phyloP scores from a whole-genome alignment of 257 asterid genomes.

The Orobanche coerulescens region DNA sequence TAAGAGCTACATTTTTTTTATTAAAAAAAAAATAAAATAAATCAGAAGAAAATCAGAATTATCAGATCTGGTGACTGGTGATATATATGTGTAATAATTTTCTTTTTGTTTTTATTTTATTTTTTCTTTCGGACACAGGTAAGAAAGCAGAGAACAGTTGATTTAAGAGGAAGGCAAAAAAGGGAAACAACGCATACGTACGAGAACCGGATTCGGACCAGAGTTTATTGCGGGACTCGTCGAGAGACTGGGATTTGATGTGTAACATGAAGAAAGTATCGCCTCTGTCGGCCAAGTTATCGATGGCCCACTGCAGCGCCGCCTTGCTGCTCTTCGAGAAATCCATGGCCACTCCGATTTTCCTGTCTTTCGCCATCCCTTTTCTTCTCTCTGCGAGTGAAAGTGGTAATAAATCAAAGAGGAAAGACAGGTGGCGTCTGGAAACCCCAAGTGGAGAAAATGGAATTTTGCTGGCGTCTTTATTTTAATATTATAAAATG shows the following conservation, averaged over 20 bases:
- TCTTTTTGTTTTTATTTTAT: no score
- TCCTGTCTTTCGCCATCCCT: constrained; percentile 64
- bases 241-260: constrained; percentile 28
- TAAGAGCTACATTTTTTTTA: constrained; percentile 44
- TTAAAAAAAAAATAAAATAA: not conserved
- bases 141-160: no score
- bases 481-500: not conserved
- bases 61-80: constrained; percentile 11
- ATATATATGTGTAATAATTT: not conserved
- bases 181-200: no score
- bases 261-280: constrained; percentile 53
- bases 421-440: not conserved
- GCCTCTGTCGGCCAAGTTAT: constrained; percentile 63
- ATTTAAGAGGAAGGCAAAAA: no score
- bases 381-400: not conserved
- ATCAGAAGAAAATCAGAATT: not conserved
- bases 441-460: no score
- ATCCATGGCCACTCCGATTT: constrained; percentile 55
- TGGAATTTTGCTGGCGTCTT: no score
- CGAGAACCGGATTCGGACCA: constrained; percentile 68
- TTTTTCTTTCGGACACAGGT: no score
- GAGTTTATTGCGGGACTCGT: constrained; percentile 37
- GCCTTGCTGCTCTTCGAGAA: constrained; percentile 72
- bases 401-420: not conserved
- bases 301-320: constrained; percentile 68